Evolutionary conservation across 108 stramenopile species (phyloP), one percentile per base, ranked within the genome.

Genomic region (Schizochytrium sp.): DNA sequence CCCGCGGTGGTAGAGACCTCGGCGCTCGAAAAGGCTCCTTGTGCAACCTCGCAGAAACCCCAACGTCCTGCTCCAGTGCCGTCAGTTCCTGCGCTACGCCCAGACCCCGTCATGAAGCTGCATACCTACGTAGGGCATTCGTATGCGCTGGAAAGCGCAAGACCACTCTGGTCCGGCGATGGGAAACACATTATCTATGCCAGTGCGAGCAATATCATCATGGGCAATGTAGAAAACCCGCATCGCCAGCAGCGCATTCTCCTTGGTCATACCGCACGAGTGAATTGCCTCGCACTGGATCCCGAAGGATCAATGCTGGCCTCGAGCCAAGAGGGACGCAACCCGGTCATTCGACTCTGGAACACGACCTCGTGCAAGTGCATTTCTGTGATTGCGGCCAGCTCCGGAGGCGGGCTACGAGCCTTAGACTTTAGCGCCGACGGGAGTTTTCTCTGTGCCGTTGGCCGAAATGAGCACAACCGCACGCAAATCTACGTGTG

Each of bases 261-360:
- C 51, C n/a, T 53, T 23, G 76, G 76, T 16, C 76, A 83, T 23
- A 83, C 76, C 48, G 76, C 45, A 1, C 76, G 51, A 10, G 76
- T 83, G 10, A 53, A 12, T 23, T 83, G 76, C 51, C 76, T 83
- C 45, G 76, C 76, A 6, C 28, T 83, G 51, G 23, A 34, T 34
- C 6, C 45, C 2, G 51, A 53, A 6, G 76, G 76, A 0, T 6
- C 45, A 1, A 6, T 53, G n/a, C 28, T 83, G 3, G 76, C 76
- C 8, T 83, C 76, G 8, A 53, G 18, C 18, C 76, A 83, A 53
- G 48, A 53, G 19, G 76, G 76, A 53, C 45, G 51, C 19, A 83
- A 83, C 51, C 76, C 76, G 10, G 76, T 83, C 1, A 83, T 83
- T 12, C 76, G 76, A 16, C 76, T 83, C 16, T 83, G 76, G 76